Evolutionary conservation across 768 basidiomycete species (phyloP), one percentile per base, ranked within the genome.

Genomic region (Psilocybe sp.): DNA sequence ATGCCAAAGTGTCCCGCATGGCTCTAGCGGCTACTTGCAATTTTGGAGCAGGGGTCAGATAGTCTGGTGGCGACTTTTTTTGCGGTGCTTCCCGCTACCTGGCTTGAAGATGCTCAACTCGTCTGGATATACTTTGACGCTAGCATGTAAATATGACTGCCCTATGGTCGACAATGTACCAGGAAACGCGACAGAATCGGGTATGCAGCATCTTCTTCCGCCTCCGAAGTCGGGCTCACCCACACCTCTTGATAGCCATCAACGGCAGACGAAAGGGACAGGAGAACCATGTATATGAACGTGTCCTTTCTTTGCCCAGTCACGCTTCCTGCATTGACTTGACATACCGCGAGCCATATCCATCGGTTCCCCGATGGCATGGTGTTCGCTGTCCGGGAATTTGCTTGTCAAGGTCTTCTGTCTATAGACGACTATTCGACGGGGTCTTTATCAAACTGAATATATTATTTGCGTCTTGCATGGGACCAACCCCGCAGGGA

Each of bases 291-390:
- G 46, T 50, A 56, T 55, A 62, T 64, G 60, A 59, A 64, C 59
- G 57, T 61, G 59, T 55, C 56, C 54, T 56, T 62, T 46, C 56
- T 59, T 58, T 59, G 54, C 53, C 40, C 56, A 50, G 57, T 51
- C 46, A 51, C 18, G 58, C 63, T 63, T 66, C 62, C 59, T 54
- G 55, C 51, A 46, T 55, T 63, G 64, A 66, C 65, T 64, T 69
- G 65, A 64, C 64, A 67, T 64, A 68, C 60, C 57, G 56, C 64
- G 59, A 62, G 60, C 63, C 63, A 60, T 60, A 54, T 55, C 56
- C 55, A 58, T 56, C 58, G 58, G 49, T 60, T 59, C 53, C 48
- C 46, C 52, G 58, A 54, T 60, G 54, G 47, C 52, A 50, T 49
- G 45, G 42, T 52, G 55, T 46, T 49, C 49, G 35, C 56, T 43